phyloP scores from a whole-genome alignment of 441 rosid species.

The Gossypium aridum region DNA sequence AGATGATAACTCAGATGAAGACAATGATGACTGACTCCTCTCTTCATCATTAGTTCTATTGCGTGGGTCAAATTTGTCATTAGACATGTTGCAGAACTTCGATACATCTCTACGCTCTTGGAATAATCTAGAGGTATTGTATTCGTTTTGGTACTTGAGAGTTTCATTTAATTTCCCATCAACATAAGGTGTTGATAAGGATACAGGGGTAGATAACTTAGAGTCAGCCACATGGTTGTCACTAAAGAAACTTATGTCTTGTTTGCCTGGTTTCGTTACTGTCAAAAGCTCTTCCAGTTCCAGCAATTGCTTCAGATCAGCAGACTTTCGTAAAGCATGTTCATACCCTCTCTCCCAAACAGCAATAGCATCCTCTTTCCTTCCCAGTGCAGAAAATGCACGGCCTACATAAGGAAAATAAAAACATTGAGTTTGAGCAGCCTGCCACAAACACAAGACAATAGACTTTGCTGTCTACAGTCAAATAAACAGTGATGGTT shows the following conservation, averaged over 20 bases:
- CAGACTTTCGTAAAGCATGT: constrained; percentile 56
- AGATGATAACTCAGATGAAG: constrained; percentile 30
- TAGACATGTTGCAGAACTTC: constrained; percentile 20
- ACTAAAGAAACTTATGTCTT: constrained; percentile 26
- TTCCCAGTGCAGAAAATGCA: constrained; percentile 76
- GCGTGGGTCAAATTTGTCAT: constrained; percentile 14
- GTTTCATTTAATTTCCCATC: constrained; percentile 34
- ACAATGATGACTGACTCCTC: constrained; percentile 18
- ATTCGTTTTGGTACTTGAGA: constrained; percentile 22
- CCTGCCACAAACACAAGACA: not conserved
- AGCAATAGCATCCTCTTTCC: constrained; percentile 66
- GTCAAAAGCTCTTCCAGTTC: constrained; percentile 82
- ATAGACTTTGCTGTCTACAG: not conserved
- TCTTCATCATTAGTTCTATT: constrained; percentile 23
- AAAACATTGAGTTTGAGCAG: constrained; percentile 20
- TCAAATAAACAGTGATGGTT: not conserved
- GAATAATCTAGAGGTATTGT: constrained; percentile 22
- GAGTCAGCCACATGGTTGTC: constrained; percentile 27
- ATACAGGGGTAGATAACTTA: constrained; percentile 20
- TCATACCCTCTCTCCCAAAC: constrained; percentile 79
- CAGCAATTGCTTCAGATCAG: constrained; percentile 86
- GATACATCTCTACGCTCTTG: constrained; percentile 23
- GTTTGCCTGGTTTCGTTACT: constrained; percentile 48
- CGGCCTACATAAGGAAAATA: constrained; percentile 46
- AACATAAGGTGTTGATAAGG: constrained; percentile 23